phyloP scores from a whole-genome alignment of 768 basidiomycete genomes.

The Boletus rufocinnamomeus region DNA sequence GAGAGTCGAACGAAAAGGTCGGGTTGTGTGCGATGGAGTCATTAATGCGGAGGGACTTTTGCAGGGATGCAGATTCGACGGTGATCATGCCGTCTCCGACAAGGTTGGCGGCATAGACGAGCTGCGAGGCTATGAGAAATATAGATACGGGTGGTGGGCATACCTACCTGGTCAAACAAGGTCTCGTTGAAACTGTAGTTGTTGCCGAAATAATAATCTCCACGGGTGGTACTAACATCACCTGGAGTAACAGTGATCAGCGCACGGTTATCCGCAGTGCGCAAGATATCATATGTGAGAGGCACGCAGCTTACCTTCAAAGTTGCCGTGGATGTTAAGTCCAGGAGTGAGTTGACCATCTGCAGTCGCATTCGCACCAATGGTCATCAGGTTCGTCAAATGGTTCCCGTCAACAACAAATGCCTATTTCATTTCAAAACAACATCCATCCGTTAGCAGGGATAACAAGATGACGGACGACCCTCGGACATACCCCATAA shows the following conservation, averaged over 20 bases:
- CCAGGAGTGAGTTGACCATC: slow-evolving; percentile 4
- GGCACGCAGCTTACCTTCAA: slow-evolving; percentile 5
- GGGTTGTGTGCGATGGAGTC: too few relatives aligned
- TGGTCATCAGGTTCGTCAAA: slow-evolving; percentile 29
- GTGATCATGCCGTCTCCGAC: slow-evolving; percentile 24
- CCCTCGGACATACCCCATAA: slow-evolving; percentile 18
- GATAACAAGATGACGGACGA: background rate
- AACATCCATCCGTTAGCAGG: background rate
- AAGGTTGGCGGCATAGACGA: slow-evolving; percentile 16
- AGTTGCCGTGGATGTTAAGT: background rate
- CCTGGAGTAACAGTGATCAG: slow-evolving; percentile 7
- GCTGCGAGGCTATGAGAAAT: slow-evolving; percentile 9
- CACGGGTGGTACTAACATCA: slow-evolving; percentile 27
- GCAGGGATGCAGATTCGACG: slow-evolving; percentile 16
- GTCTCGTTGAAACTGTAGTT: slow-evolving; percentile 31
- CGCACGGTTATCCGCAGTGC: background rate
- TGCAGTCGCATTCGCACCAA: slow-evolving; percentile 24
- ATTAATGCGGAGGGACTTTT: slow-evolving; percentile 25
- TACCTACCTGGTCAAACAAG: slow-evolving; percentile 21
- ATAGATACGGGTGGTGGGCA: background rate
- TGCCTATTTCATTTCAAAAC: slow-evolving; percentile 8
- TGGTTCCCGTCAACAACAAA: slow-evolving; percentile 31
- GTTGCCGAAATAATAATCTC: slow-evolving; percentile 28
- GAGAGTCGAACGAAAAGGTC: too few relatives aligned
- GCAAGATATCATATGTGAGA: background rate